These are phyloP conservation scores for Sclerotinia borealis DNA, from an alignment of 2,329 filamentous ascomycete species.

Conservation along the genomic window DNA sequence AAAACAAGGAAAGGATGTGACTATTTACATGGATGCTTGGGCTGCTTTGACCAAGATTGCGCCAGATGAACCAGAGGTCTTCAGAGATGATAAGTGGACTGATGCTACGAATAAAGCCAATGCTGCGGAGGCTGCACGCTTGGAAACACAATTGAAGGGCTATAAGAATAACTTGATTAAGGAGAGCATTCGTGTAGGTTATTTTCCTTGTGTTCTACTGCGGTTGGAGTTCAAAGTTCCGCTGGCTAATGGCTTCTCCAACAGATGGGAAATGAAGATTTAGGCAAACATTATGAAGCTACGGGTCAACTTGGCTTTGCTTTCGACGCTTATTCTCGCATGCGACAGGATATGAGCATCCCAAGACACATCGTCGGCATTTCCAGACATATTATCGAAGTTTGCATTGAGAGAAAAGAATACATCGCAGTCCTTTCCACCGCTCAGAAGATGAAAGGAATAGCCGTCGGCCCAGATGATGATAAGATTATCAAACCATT, in stretches of 20 bases:
- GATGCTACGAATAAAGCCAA: constrained; percentile 60
- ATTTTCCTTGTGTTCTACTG: background rate
- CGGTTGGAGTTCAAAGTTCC: background rate
- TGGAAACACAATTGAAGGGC: constrained; percentile 79
- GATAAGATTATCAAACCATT: constrained; percentile 46
- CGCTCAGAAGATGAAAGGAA: constrained; percentile 58
- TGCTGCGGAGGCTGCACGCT: constrained; percentile 61
- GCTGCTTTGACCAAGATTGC: constrained; percentile 57
- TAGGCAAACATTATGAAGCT: constrained; percentile 75
- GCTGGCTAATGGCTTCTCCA: background rate
- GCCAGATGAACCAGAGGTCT: constrained; percentile 62
- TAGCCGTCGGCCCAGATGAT: constrained; percentile 37
- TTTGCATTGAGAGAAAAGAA: constrained; percentile 69
- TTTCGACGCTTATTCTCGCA: constrained; percentile 71
- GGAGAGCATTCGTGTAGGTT: constrained; percentile 79
- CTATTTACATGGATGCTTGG: constrained; percentile 63
- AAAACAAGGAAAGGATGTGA: constrained; percentile 67
- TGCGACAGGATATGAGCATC: constrained; percentile 86
- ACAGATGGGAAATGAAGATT: constrained; percentile 90
- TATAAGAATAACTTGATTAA: constrained; percentile 98
- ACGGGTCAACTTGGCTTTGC: constrained; percentile 70
- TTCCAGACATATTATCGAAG: constrained; percentile 68
- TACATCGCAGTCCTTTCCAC: constrained; percentile 64
- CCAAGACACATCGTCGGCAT: constrained; percentile 79
- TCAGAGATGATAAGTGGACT: constrained; percentile 69